Base-by-base conservation (phyloP, 2,329 filamentous ascomycete species). In the Alternaria panax region DNA sequence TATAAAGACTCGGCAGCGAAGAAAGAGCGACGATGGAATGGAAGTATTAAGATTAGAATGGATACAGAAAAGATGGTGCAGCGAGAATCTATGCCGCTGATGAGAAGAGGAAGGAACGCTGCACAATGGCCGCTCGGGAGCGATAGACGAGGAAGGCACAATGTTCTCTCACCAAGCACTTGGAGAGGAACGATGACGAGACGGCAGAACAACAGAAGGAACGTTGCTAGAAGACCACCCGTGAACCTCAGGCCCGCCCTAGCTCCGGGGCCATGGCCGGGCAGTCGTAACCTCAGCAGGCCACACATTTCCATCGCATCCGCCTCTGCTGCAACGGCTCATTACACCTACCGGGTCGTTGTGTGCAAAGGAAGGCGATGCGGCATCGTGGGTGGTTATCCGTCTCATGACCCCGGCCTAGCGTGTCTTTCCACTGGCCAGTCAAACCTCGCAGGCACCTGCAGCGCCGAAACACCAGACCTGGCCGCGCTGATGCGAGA, bases 301-400 rank as follows among this genome's bases (percentile, higher is more conserved):
- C 62, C 62, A 69, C 36, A 60, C 63, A 66, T 34, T 59, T 55
- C 20, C 54, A 38, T 28, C 22, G 53, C 38, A 54, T 60, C 32
- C 56, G 52, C 42, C 7, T 47, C 55, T 43, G 36, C 57, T 43
- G 48, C 60, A 60, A 64, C 63, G 56, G 62, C 62, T 64, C 60
- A 70, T 69, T 67, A 71, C 67, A 66, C 51, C 46, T 65, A 36
- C 62, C 51, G 50, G 59, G 55, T 61, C 54, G 60, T 57, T 27
- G 62, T 65, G 66, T 64, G 59, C 56, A 60, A 63, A 47, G 62
- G 57, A 65, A 55, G 62, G 68, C 65, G 59, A 70, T 65, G 69
- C 59, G 62, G 68, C 66, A 36, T 54, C 58, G 62, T 75, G 74
- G 60, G 63, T 76, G 74, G 75, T 67, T 59, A 70, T 69, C 55